Base-by-base conservation (phyloP, 768 basidiomycete genomes). In the Leccinum arenicola region DNA sequence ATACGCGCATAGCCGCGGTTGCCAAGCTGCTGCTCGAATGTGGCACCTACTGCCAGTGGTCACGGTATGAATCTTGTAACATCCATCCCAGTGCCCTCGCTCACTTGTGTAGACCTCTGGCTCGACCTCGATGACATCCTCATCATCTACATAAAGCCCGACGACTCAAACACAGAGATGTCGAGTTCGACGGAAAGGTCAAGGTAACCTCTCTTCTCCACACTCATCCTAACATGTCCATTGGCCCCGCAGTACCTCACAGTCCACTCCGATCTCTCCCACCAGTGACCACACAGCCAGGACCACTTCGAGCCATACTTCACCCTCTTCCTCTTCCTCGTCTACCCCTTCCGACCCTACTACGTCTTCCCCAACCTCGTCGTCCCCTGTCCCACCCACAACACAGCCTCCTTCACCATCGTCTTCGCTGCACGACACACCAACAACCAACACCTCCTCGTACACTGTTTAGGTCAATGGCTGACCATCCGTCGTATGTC, bases 401-500 rank as follows among this genome's bases (percentile, higher is more conserved):
- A 1, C 36, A 12, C 12, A 43, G 0, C 4, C 62, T 10, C 45
- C 60, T 12, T 25, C 66, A 8, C 53, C 19, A 27, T 19, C 63
- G 14, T 25, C 38, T 19, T 10, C 59, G 23, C 49, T 58, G 50
- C 5, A 54, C 65, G 54, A 35, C 35, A 61, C 43, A 0, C 50
- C 29, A 15, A 69, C 68, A 0, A 65, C 56, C 35, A 55, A 72
- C 59, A 66, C 65, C 0, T 21, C 27, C 62, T 23, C 64, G 15
- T 68, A 54, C 48, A 68, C 64, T 27, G 63, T 67, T 25, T 59
- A 56, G 3, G 1, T 67, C 54, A 52, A 56, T 45, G 63, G 68
- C 58, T 50, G 61, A 5, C n/a, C 27, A 50, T 9, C 64, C n/a
- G 3, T 54, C 40, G 72, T 72, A 54, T 27, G 72, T 67, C 7